These are phyloP conservation scores for Phyllosticta citribraziliensis DNA, from an alignment of 2,329 filamentous ascomycete genomes.

Conservation along the genomic window DNA sequence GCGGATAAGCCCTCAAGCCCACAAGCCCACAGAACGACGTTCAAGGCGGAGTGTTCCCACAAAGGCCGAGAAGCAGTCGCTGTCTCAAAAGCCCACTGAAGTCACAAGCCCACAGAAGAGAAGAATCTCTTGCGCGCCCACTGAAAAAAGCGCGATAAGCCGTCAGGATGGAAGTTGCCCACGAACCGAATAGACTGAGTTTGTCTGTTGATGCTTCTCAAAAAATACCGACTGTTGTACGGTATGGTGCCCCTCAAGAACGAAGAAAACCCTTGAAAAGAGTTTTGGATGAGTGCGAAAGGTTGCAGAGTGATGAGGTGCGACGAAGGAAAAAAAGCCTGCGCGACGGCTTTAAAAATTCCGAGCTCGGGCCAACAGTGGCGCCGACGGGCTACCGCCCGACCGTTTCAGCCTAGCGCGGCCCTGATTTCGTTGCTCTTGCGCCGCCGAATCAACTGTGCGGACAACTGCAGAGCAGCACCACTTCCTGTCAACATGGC, in stretches of 20 bases:
- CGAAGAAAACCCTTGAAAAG: not conserved
- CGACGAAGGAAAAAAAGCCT: slow-evolving; percentile 12
- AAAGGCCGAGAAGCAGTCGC: slow-evolving; percentile 35
- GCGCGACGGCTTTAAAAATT: slow-evolving; percentile 12
- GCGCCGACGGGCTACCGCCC: not conserved
- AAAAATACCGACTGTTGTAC: slow-evolving; percentile 13
- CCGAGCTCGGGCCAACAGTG: slow-evolving; percentile 9
- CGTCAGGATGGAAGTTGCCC: slow-evolving; percentile 16
- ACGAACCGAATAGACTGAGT: slow-evolving; percentile 16
- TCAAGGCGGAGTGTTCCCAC: slow-evolving; percentile 45
- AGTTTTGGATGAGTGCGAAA: slow-evolving; percentile 9
- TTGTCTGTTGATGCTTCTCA: slow-evolving; percentile 27
- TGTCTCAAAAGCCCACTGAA: slow-evolving; percentile 23
- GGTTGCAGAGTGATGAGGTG: slow-evolving; percentile 13
- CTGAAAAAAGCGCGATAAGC: slow-evolving; percentile 26
- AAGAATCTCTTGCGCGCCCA: slow-evolving; percentile 29
- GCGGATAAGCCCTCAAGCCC: slow-evolving; percentile 27
- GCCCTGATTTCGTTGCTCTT: not conserved
- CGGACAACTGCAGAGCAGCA: slow-evolving; percentile 11
- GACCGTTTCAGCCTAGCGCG: not conserved
- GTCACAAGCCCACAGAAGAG: slow-evolving; percentile 29
- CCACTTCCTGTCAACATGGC: slow-evolving; percentile 17
- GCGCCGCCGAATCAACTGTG: not conserved
- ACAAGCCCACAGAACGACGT: slow-evolving; percentile 36
- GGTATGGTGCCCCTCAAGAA: slow-evolving; percentile 11